phyloP scores from a whole-genome alignment of 139 green algal genomes.

The Micractinium sp. region DNA sequence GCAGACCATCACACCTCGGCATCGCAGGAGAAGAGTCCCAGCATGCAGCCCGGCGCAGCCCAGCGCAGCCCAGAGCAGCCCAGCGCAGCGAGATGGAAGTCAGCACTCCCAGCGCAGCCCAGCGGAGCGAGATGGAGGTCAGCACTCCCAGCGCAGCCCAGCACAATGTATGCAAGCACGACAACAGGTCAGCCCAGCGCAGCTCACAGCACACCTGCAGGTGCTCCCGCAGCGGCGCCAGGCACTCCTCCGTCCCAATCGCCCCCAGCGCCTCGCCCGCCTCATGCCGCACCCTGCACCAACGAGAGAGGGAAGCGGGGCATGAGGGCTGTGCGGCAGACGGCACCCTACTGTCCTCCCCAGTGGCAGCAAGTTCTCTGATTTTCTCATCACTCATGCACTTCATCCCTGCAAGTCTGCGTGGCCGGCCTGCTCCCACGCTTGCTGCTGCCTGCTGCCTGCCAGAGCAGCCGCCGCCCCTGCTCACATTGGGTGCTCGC shows the following conservation, averaged over 20 bases:
- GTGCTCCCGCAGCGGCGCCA: constrained; percentile 68
- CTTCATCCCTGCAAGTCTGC: no score
- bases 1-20: background rate
- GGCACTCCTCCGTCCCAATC: constrained; percentile 77
- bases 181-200: no score
- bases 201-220: background rate
- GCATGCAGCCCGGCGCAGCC: background rate
- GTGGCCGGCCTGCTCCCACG: no score
- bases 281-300: constrained; percentile 88
- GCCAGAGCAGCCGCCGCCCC: no score
- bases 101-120: background rate
- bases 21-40: background rate
- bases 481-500: constrained; percentile 83
- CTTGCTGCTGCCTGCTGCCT: background rate
- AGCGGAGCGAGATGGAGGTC: background rate
- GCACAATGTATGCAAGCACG: no score
- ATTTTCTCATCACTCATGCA: no score
- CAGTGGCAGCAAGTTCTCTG: no score
- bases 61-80: no score
- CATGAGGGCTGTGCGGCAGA: background rate
- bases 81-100: no score
- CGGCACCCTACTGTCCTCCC: no score
- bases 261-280: constrained; percentile 90
- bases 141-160: background rate
- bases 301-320: background rate